These are phyloP conservation scores for Linanthus parryae DNA, from an alignment of 148 eudicot genomes.

Conservation along the genomic window DNA sequence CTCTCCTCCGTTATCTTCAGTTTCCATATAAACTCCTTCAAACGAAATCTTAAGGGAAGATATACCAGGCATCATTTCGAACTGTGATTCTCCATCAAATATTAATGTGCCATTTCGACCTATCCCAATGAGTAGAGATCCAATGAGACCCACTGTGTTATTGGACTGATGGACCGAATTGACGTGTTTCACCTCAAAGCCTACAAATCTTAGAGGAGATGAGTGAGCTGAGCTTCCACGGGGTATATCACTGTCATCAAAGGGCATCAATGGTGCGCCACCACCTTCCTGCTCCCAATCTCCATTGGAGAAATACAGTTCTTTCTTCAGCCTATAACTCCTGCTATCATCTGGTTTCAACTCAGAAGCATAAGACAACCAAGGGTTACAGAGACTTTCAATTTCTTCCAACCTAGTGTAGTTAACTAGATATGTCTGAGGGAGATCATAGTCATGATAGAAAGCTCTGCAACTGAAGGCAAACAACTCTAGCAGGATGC, in stretches of 20 bases:
- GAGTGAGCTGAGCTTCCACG: background rate
- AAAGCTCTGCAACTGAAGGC: background rate
- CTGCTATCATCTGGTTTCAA: conserved; percentile 9
- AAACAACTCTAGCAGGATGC: background rate
- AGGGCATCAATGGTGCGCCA: conserved; percentile 17
- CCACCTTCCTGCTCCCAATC: conserved; percentile 16
- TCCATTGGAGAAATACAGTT: conserved; percentile 15
- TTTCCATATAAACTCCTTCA: conserved; percentile 15
- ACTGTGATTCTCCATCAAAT: background rate
- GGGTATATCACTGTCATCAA: conserved; percentile 16
- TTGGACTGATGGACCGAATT: conserved; percentile 2
- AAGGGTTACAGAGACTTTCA: conserved; percentile 10
- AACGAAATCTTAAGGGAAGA: conserved; percentile 15
- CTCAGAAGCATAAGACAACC: conserved; percentile 13
- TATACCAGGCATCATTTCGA: conserved; percentile 11
- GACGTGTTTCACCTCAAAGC: conserved; percentile 13
- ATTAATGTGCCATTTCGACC: background rate
- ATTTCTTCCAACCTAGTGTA: conserved; percentile 7
- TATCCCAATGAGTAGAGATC: conserved; percentile 11
- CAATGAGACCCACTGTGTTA: conserved; percentile 9
- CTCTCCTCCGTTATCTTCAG: conserved; percentile 14
- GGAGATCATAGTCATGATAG: conserved; percentile 2
- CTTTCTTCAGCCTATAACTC: conserved; percentile 7
- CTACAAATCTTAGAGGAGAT: conserved; percentile 9
- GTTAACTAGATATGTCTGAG: background rate